phyloP scores from a whole-genome alignment of 768 basidiomycete species.

The Pisolithus marmoratus region DNA sequence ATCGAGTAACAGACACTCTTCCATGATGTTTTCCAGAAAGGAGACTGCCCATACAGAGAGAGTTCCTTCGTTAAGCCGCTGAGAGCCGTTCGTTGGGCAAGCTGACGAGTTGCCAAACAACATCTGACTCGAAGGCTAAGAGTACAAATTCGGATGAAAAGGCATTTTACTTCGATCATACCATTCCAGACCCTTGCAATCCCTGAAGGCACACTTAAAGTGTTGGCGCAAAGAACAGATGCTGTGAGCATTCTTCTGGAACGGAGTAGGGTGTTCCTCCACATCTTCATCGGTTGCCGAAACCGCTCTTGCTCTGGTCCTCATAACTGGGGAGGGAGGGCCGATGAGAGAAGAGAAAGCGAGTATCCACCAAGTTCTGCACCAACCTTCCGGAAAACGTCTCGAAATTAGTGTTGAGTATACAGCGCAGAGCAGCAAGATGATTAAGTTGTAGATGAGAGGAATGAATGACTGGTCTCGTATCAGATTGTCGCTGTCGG shows the following conservation, averaged over 20 bases:
- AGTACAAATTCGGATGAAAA: neutral
- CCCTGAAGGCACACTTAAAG: conserved; percentile 61
- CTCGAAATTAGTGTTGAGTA: too few relatives aligned
- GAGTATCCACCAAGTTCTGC: conserved; percentile 35
- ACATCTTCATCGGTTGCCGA: conserved; percentile 27
- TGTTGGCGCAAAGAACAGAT: conserved; percentile 59
- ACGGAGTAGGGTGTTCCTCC: conserved; percentile 34
- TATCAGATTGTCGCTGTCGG: too few relatives aligned
- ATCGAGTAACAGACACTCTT: conserved; percentile 37
- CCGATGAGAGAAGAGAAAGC: conserved; percentile 9
- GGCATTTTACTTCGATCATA: conserved; percentile 55
- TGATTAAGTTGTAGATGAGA: too few relatives aligned
- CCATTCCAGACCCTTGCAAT: conserved; percentile 52
- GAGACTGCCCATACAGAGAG: conserved; percentile 56
- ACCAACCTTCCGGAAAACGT: too few relatives aligned
- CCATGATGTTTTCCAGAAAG: conserved; percentile 59
- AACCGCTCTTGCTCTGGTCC: conserved; percentile 29
- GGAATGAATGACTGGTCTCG: too few relatives aligned
- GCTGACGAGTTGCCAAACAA: conserved; percentile 67
- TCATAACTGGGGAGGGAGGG: conserved; percentile 4
- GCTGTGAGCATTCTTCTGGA: conserved; percentile 62
- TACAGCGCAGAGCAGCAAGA: too few relatives aligned
- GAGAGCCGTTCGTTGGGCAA: too few relatives aligned
- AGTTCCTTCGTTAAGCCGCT: too few relatives aligned
- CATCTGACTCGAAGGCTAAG: conserved; percentile 37